A percentile compares a stretch with the other conserved stretches of the same genome.
These are phyloP conservation scores for Penicillium sp. DNA, from an alignment of 2,329 filamentous ascomycete genomes.

Conservation along the genomic window DNA sequence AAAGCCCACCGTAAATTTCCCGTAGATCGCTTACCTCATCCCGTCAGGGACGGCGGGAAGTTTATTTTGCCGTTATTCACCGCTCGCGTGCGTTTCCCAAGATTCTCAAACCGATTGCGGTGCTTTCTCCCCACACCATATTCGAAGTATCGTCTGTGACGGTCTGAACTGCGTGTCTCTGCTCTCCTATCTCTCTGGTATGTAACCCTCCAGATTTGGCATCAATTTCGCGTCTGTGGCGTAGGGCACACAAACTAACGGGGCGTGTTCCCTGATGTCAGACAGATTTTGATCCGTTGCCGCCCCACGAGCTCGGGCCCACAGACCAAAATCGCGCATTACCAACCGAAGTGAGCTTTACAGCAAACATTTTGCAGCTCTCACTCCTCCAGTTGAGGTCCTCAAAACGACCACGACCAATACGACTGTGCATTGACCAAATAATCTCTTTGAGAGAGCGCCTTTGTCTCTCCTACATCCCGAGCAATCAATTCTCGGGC, in stretches of 20 bases:
- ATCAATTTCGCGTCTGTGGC: conserved; percentile 1
- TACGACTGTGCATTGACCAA: conserved; percentile 4
- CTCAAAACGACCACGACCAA: conserved; percentile 8
- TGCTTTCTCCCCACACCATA: neutral
- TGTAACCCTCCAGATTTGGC: neutral
- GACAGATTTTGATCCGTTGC: conserved; percentile 22
- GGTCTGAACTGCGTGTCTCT: neutral
- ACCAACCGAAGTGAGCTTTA: conserved; percentile 17
- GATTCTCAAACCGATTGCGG: conserved; percentile 1
- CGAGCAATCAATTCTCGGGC: conserved; percentile 19
- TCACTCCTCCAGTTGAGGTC: conserved; percentile 17
- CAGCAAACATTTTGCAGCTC: conserved; percentile 22
- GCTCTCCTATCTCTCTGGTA: neutral
- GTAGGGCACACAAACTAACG: conserved; percentile 5
- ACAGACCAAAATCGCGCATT: conserved; percentile 28
- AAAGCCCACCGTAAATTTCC: neutral
- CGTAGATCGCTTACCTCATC: conserved; percentile 2
- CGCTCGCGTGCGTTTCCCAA: conserved; percentile 9
- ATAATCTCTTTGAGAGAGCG: conserved; percentile 2
- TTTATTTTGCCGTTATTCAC: conserved; percentile 10
- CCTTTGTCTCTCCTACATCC: neutral
- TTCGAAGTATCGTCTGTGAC: conserved; percentile 3
- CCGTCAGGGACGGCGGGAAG: conserved; percentile 8
- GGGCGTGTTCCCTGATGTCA: conserved; percentile 20
- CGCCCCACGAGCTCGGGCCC: conserved; percentile 25